Percentiles rank a stretch among this genome's conserved stretches.
phyloP scores from a whole-genome alignment of 768 basidiomycete species.

The Podaxis rugospora region DNA sequence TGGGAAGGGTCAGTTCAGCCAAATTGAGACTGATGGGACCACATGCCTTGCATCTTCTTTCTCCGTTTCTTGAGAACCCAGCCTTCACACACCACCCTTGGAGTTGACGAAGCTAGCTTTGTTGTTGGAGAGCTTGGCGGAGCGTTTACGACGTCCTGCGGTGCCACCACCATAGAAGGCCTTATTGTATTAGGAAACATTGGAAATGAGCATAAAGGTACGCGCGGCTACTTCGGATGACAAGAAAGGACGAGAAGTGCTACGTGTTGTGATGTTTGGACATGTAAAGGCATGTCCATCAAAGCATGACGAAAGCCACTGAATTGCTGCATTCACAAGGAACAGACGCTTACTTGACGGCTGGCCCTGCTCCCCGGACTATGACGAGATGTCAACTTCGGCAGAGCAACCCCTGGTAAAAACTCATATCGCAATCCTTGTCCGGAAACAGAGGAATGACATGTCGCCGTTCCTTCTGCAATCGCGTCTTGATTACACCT shows the following conservation, averaged over 20 bases:
- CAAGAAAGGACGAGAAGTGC: neutral
- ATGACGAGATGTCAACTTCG: constrained; percentile 1
- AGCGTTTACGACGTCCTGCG: neutral
- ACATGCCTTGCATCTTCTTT: constrained; percentile 81
- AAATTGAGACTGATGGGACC: neutral
- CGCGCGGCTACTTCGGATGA: neutral
- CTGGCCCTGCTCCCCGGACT: neutral
- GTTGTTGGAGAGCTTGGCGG: neutral
- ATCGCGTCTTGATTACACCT: constrained; percentile 1
- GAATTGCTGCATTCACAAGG: neutral
- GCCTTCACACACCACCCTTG: constrained; percentile 50
- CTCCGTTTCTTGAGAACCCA: constrained; percentile 86
- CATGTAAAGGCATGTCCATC: neutral
- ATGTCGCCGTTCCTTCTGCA: neutral
- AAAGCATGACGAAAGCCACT: neutral
- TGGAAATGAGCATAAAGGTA: neutral
- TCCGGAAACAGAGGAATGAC: neutral
- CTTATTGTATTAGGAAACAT: neutral
- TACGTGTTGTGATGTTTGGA: neutral
- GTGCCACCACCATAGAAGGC: neutral
- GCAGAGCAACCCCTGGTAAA: constrained; percentile 3
- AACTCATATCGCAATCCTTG: neutral
- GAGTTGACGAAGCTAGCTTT: neutral
- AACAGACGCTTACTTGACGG: neutral
- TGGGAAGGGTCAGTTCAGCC: constrained; percentile 21